Evolutionary conservation across 2,329 filamentous ascomycete species (phyloP).

Genomic region (Penicillium thymicola): DNA sequence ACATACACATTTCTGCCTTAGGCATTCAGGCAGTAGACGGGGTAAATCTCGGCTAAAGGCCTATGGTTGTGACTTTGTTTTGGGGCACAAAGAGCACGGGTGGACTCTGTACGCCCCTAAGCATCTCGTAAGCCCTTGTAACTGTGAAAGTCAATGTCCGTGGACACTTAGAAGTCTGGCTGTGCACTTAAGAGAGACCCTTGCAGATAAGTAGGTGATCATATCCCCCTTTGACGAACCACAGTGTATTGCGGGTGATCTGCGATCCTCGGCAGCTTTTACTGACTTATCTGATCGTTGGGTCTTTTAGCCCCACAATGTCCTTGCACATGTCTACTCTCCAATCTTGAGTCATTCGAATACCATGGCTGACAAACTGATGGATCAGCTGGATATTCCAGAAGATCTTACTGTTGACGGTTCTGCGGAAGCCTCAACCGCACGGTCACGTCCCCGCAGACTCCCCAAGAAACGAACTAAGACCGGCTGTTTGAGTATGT

Average conservation of each 20-base stretch:
- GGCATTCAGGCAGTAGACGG: neutral
- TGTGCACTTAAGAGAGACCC: neutral
- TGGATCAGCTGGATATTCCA: neutral
- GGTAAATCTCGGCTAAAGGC: neutral
- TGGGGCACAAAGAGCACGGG: neutral
- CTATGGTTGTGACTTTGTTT: neutral
- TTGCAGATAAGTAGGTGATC: neutral
- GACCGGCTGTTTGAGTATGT: slow-evolving; percentile 84
- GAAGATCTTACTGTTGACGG: neutral
- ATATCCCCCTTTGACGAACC: neutral
- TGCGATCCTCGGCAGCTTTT: slow-evolving; percentile 8
- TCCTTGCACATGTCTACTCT: neutral
- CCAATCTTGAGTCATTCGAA: neutral
- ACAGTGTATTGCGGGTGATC: slow-evolving; percentile 4
- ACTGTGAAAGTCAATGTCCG: neutral
- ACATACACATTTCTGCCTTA: neutral
- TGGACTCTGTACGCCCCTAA: neutral
- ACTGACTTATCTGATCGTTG: neutral
- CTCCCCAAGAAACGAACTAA: slow-evolving; percentile 71
- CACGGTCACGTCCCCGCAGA: slow-evolving; percentile 24
- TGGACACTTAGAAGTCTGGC: neutral
- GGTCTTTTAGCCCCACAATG: slow-evolving; percentile 3
- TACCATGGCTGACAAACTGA: neutral
- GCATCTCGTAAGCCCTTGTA: neutral
- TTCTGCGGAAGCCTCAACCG: slow-evolving; percentile 12